phyloP scores from a whole-genome alignment of 164 flowering plant species.

The Liriodendron chinense region DNA sequence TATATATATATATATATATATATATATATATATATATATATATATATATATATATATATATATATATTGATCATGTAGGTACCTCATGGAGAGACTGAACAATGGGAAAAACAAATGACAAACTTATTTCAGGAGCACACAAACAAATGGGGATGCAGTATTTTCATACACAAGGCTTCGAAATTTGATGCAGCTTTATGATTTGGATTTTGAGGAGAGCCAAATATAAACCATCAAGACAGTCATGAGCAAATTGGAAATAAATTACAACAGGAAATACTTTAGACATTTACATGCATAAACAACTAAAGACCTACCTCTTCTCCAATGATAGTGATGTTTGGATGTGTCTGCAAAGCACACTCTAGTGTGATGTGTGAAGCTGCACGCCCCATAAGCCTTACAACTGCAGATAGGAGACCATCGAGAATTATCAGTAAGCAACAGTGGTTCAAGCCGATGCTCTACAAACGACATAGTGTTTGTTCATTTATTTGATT shows the following conservation, averaged over 20 bases:
- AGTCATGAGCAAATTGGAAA: constrained; percentile 1
- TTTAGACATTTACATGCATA: not conserved
- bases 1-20: too few relatives aligned
- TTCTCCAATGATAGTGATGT: constrained; percentile 88
- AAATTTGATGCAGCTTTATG: not conserved
- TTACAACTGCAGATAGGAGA: constrained; percentile 61
- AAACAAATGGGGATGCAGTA: not conserved
- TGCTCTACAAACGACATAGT: too few relatives aligned
- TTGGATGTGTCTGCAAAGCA: constrained; percentile 99
- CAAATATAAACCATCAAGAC: not conserved
- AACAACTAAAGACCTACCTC: constrained; percentile 48
- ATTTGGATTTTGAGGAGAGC: not conserved
- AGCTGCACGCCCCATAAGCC: constrained; percentile 99
- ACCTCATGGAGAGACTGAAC: not conserved
- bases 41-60: too few relatives aligned
- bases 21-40: too few relatives aligned
- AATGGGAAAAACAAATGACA: not conserved
- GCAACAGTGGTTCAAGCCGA: not conserved
- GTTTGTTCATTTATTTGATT: too few relatives aligned
- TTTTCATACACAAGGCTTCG: not conserved
- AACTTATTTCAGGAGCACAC: not conserved
- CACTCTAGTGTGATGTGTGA: constrained; percentile 98
- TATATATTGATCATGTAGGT: too few relatives aligned
- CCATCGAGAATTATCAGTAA: not conserved
- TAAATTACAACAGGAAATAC: constrained; percentile 2